phyloP scores from a whole-genome alignment of 164 flowering plant genomes.

The Magnolia sinica region DNA sequence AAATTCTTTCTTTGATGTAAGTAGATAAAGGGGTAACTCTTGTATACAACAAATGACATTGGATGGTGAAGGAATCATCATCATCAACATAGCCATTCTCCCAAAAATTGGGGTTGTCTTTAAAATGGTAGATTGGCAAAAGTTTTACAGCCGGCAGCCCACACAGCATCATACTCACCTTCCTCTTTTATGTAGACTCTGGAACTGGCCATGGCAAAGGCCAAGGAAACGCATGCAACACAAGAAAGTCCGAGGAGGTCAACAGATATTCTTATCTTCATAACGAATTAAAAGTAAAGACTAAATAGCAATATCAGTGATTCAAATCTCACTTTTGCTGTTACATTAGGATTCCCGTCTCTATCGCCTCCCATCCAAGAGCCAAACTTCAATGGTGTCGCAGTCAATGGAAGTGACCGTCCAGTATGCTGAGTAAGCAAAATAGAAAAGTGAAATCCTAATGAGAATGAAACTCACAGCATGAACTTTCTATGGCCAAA shows the following conservation, averaged over 20 bases:
- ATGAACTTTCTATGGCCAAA: not conserved
- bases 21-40: not conserved
- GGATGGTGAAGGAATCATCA: no score
- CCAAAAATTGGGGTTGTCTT: no score
- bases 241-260: not conserved
- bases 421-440: conserved; percentile 69
- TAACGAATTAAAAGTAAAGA: not conserved
- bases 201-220: no score
- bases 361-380: conserved; percentile 99
- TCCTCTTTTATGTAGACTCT: no score
- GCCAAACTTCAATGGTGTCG: conserved; percentile 88
- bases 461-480: conserved; percentile 7
- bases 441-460: not conserved
- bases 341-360: conserved; percentile 98
- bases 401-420: conserved; percentile 81
- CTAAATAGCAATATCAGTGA: not conserved
- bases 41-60: no score
- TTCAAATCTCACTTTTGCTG: conserved; percentile 58
- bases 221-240: not conserved
- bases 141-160: no score
- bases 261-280: not conserved
- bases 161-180: no score
- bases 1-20: not conserved
- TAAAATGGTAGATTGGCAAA: no score
- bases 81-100: no score